A percentile compares a stretch with the other conserved stretches of the same genome.
phyloP scores from a whole-genome alignment of 176 grass and related monocot genomes.

The Carex cristatella region DNA sequence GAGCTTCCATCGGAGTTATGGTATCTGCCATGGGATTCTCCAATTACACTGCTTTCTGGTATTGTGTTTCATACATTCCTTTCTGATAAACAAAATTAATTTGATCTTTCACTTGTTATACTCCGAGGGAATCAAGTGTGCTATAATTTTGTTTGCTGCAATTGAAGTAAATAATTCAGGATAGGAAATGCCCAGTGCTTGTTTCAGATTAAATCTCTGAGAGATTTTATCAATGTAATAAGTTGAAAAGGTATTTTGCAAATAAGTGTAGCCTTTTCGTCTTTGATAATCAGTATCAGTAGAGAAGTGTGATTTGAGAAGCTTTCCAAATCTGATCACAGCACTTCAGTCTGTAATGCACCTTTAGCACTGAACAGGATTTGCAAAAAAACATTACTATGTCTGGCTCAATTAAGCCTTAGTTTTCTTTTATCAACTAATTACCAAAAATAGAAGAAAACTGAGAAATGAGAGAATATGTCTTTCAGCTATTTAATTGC shows the following conservation, averaged over 20 bases:
- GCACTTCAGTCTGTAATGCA: background rate
- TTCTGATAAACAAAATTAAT: no score
- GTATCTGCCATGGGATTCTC: slow-evolving; percentile 66
- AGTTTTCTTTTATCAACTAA: background rate
- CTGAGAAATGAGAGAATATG: background rate
- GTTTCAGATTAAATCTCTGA: background rate
- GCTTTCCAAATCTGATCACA: background rate
- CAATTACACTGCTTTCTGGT: slow-evolving; percentile 97
- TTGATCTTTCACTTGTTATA: background rate
- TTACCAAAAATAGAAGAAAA: slow-evolving; percentile 14
- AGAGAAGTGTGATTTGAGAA: background rate
- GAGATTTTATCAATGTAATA: background rate
- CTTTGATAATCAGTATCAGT: background rate
- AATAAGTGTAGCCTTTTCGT: background rate
- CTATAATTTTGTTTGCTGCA: background rate
- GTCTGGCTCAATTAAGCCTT: background rate
- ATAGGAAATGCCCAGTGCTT: background rate
- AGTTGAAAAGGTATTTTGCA: background rate
- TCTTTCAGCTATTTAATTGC: slow-evolving; percentile 80
- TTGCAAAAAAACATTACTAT: background rate
- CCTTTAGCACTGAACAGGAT: background rate
- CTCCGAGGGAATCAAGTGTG: background rate
- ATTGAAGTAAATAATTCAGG: background rate
- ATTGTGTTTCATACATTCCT: background rate
- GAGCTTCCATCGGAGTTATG: slow-evolving; percentile 72